Evolutionary conservation across 768 basidiomycete species (phyloP).

Genomic region (Suillus subluteus): DNA sequence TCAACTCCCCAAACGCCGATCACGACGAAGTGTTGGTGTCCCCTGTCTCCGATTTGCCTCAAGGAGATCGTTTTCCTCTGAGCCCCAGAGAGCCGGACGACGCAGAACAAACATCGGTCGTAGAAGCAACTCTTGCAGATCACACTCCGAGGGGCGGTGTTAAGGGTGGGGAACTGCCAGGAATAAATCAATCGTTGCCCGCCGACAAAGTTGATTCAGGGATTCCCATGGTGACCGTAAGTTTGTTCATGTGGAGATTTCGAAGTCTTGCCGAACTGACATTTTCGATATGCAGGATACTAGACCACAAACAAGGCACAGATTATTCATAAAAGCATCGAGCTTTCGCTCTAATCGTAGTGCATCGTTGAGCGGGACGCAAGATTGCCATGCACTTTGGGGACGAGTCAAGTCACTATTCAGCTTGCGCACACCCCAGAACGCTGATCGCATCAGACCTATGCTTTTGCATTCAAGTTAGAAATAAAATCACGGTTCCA

Average conservation of each 20-base stretch:
- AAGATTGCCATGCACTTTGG: neutral
- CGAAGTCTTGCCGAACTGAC: neutral
- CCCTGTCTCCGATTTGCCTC: constrained; percentile 2
- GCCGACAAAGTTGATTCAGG: neutral
- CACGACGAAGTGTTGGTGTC: constrained; percentile 7
- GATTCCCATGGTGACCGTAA: neutral
- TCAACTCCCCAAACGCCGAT: too few relatives aligned
- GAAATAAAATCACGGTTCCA: neutral
- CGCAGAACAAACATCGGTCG: neutral
- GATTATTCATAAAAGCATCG: neutral
- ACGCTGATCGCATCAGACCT: neutral
- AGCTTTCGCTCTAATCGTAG: neutral
- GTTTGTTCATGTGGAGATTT: neutral
- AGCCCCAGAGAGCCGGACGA: neutral
- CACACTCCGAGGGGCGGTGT: neutral
- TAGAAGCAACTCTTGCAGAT: neutral
- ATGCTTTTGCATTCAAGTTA: neutral
- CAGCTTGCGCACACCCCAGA: neutral
- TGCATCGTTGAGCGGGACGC: neutral
- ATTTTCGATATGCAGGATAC: neutral
- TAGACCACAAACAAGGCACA: neutral
- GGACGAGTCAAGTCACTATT: neutral
- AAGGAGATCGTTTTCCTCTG: neutral
- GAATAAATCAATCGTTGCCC: neutral
- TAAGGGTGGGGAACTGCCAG: neutral